Evolutionary conservation across 2,329 filamentous ascomycete genomes (phyloP).

Genomic region (Blastomyces percursus): DNA sequence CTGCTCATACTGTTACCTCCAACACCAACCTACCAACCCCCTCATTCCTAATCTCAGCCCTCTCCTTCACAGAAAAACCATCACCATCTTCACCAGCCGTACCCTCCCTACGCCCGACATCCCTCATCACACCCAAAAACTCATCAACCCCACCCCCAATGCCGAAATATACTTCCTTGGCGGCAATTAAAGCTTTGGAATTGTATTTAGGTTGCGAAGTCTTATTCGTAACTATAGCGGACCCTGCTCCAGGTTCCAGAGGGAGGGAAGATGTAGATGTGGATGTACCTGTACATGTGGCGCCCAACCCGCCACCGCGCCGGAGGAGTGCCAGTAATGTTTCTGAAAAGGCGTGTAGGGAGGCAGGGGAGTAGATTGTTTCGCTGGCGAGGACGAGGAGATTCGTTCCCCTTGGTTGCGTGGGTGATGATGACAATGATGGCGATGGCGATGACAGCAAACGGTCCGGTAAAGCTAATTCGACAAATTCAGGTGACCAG

Average conservation of each 20-base stretch:
- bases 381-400: constrained; percentile 49
- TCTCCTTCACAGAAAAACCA: constrained; percentile 23
- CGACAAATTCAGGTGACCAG: constrained; percentile 42
- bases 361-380: constrained; percentile 52
- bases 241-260: not conserved
- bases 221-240: not conserved
- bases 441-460: not conserved
- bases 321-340: constrained; percentile 40
- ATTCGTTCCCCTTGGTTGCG: constrained; percentile 21
- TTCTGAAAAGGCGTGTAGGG: constrained; percentile 45
- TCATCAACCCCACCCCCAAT: constrained; percentile 56
- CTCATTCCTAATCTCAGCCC: constrained; percentile 30
- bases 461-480: constrained; percentile 30
- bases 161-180: constrained; percentile 56
- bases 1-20: constrained; percentile 21
- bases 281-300: not conserved
- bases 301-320: constrained; percentile 7
- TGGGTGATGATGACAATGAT: not conserved
- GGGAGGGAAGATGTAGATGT: not conserved
- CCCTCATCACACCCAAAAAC: constrained; percentile 33
- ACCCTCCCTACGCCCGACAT: constrained; percentile 15
- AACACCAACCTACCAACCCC: constrained; percentile 37
- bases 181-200: constrained; percentile 46
- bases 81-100: constrained; percentile 14
- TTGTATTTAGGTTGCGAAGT: not conserved